These are phyloP conservation scores for Coemansia biformis DNA, from an alignment of 192 early-diverging fungal genomes.

Conservation along the genomic window DNA sequence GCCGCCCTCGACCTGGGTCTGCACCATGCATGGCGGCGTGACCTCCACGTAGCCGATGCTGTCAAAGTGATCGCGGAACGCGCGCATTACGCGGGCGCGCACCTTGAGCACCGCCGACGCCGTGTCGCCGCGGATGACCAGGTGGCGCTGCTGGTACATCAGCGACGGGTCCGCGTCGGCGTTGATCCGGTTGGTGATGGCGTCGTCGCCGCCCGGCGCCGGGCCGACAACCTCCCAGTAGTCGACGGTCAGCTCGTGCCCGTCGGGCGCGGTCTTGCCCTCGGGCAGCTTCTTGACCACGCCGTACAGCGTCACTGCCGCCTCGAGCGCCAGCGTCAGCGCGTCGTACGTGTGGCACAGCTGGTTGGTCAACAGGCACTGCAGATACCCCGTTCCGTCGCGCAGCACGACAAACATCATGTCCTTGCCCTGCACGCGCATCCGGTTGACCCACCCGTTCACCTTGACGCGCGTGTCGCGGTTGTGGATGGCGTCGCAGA, in stretches of 20 bases:
- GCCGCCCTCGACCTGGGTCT: slow-evolving; percentile 99
- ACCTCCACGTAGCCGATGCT: slow-evolving; percentile 75
- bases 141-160: slow-evolving; percentile 88
- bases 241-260: slow-evolving; percentile 91
- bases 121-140: slow-evolving; percentile 91
- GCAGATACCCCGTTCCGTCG: slow-evolving; percentile 91
- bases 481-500: slow-evolving; percentile 57
- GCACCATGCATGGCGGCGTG: slow-evolving; percentile 97
- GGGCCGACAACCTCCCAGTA: slow-evolving; percentile 92
- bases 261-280: slow-evolving; percentile 94
- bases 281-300: slow-evolving; percentile 79
- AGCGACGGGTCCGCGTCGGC: slow-evolving; percentile 82
- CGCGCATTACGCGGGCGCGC: slow-evolving; percentile 76
- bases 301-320: slow-evolving; percentile 86
- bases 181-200: slow-evolving; percentile 86
- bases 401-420: slow-evolving; percentile 93
- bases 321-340: slow-evolving; percentile 85
- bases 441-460: slow-evolving; percentile 92
- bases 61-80: slow-evolving; percentile 96
- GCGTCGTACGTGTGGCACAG: slow-evolving; percentile 95
- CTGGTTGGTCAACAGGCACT: slow-evolving; percentile 82
- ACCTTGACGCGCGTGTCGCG: slow-evolving; percentile 79
- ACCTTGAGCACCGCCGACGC: slow-evolving; percentile 81
- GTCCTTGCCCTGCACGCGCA: slow-evolving; percentile 94
- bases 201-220: slow-evolving; percentile 92